These are phyloP conservation scores for Licmophora abbreviata DNA, from an alignment of 108 stramenopile genomes.

Conservation along the genomic window DNA sequence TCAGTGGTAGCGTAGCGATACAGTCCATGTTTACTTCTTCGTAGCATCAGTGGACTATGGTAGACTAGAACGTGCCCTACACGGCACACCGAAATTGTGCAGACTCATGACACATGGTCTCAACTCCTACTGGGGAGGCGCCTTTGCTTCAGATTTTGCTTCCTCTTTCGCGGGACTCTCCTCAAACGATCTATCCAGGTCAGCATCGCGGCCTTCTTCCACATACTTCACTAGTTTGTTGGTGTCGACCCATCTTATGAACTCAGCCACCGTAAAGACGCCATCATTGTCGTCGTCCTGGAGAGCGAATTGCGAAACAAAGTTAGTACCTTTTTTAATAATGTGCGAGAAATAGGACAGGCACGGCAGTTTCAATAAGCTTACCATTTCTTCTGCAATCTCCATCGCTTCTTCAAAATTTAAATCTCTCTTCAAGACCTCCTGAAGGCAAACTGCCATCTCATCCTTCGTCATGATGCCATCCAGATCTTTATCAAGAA, in stretches of 20 bases:
- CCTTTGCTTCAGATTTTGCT: conserved; percentile 8
- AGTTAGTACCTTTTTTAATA: conserved; percentile 1
- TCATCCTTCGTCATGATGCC: conserved; percentile 83
- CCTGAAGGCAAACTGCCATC: conserved; percentile 66
- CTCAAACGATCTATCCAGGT: conserved; percentile 68
- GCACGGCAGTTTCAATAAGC: conserved; percentile 12
- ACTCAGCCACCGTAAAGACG: conserved; percentile 63
- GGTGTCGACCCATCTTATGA: conserved; percentile 72
- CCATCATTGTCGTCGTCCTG: conserved; percentile 76
- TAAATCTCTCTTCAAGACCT: conserved; percentile 69
- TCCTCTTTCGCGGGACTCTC: conserved; percentile 37
- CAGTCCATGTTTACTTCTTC: too few species aligned
- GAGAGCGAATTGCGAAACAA: conserved; percentile 2
- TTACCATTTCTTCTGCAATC: conserved; percentile 69
- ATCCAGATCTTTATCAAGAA: conserved; percentile 95
- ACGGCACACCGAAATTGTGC: too few species aligned
- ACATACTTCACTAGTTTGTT: conserved; percentile 74
- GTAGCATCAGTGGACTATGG: too few species aligned
- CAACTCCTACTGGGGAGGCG: not conserved
- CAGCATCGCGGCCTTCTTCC: conserved; percentile 79
- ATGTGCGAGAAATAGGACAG: not conserved
- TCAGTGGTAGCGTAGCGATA: too few species aligned
- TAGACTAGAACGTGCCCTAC: too few species aligned
- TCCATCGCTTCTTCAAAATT: conserved; percentile 76
- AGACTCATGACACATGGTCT: not conserved